These are phyloP conservation scores for Cinchona pubescens DNA, from an alignment of 257 asterid genomes.

Conservation along the genomic window DNA sequence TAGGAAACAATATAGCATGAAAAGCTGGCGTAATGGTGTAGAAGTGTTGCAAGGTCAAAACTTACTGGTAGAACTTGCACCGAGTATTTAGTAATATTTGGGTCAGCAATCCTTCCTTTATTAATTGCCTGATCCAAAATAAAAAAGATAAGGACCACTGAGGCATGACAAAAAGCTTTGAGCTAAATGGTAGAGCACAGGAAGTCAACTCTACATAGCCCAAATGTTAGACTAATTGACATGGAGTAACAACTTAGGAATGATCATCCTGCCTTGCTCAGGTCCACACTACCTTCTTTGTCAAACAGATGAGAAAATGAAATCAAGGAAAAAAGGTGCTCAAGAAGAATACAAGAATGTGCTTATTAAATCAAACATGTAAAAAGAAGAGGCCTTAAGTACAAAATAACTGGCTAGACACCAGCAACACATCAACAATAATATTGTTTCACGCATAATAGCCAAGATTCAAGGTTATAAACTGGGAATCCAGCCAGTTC, in stretches of 20 bases:
- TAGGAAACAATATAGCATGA: not conserved
- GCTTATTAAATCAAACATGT: not conserved
- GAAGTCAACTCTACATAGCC: not conserved
- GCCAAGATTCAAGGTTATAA: not conserved
- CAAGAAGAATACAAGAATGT: not conserved
- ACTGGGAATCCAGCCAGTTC: too few relatives aligned
- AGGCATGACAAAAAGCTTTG: conserved; percentile 10
- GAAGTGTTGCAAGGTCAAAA: conserved; percentile 23
- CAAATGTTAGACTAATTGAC: not conserved
- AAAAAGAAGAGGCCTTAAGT: not conserved
- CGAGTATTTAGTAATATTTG: conserved; percentile 67
- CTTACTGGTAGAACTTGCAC: conserved; percentile 86
- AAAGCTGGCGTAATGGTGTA: not conserved
- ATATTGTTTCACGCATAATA: not conserved
- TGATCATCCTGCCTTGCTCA: not conserved
- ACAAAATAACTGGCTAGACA: not conserved
- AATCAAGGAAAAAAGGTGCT: not conserved
- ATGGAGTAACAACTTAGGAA: not conserved
- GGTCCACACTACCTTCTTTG: not conserved
- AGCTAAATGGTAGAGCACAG: not conserved
- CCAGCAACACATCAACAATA: not conserved
- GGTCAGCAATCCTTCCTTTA: conserved; percentile 65
- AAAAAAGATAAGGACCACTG: not conserved
- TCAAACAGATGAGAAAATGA: not conserved
- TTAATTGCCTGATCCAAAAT: conserved; percentile 51